Evolutionary conservation across 768 basidiomycete genomes (phyloP).

Genomic region (Tylopilus balloui): DNA sequence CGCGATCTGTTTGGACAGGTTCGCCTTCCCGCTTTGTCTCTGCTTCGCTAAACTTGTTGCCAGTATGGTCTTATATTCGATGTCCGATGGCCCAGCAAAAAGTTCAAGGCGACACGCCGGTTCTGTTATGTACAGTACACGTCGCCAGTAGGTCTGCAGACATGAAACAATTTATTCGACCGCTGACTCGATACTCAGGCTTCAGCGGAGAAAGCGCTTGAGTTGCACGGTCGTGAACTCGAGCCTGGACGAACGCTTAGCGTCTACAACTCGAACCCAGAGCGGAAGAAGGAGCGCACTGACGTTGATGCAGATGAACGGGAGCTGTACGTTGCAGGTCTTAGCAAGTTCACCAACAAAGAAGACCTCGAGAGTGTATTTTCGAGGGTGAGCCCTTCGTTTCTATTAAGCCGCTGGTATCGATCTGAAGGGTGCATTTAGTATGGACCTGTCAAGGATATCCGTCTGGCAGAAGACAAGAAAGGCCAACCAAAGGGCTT

Average conservation of each 20-base stretch:
- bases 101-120: constrained; percentile 84
- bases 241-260: constrained; percentile 63
- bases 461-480: constrained; percentile 73
- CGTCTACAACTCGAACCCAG: constrained; percentile 88
- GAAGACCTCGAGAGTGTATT: constrained; percentile 78
- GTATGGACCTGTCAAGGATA: constrained; percentile 80
- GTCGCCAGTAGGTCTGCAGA: constrained; percentile 58
- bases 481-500: constrained; percentile 75
- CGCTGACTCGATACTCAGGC: constrained; percentile 33
- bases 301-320: constrained; percentile 81
- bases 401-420: not conserved
- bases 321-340: constrained; percentile 84
- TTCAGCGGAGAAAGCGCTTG: constrained; percentile 73
- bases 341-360: constrained; percentile 74
- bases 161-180: not conserved
- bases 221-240: constrained; percentile 72
- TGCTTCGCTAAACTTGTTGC: constrained; percentile 1
- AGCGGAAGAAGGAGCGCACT: constrained; percentile 82
- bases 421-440: constrained; percentile 28
- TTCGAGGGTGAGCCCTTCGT: constrained; percentile 49
- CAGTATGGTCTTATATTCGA: constrained; percentile 92
- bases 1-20: constrained; percentile 78
- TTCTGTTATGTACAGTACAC: constrained; percentile 95
- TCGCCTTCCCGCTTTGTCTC: constrained; percentile 11
- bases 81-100: constrained; percentile 97